Conservation (phyloP, 2,329 filamentous ascomycete genomes). For the Trichothecium sympodiale region DNA sequence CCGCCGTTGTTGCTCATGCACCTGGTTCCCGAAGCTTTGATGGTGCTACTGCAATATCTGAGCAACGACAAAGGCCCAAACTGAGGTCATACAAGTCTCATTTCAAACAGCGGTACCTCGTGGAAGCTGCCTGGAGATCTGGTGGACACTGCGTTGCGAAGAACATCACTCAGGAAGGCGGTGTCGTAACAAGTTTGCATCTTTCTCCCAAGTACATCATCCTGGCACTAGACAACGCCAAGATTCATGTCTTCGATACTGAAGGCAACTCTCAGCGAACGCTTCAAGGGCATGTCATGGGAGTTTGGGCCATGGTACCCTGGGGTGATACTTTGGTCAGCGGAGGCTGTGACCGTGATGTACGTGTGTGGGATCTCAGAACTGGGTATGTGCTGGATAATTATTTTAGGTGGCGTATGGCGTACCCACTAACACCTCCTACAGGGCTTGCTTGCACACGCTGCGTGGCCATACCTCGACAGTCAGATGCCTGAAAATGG, state of each 20-base stretch:
- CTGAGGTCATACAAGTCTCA: slow-evolving; percentile 86
- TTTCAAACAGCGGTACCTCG: slow-evolving; percentile 95
- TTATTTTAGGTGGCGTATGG: neutral
- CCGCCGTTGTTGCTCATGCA: slow-evolving; percentile 20
- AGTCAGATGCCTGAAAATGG: slow-evolving; percentile 96
- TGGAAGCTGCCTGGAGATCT: slow-evolving; percentile 92
- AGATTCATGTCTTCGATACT: slow-evolving; percentile 96
- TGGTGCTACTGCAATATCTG: slow-evolving; percentile 17
- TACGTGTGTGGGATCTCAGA: slow-evolving; percentile 91
- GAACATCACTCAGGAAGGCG: slow-evolving; percentile 92
- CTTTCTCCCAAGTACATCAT: slow-evolving; percentile 94
- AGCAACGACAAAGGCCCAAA: slow-evolving; percentile 30
- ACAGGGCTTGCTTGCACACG: slow-evolving; percentile 64
- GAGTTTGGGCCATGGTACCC: slow-evolving; percentile 98
- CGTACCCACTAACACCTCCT: slow-evolving; percentile 9
- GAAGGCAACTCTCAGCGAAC: slow-evolving; percentile 81
- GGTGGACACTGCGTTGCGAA: slow-evolving; percentile 75
- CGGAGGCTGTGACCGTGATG: slow-evolving; percentile 91
- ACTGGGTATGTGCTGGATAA: slow-evolving; percentile 54
- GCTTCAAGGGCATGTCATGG: slow-evolving; percentile 93
- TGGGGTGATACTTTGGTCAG: slow-evolving; percentile 94
- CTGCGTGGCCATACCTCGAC: slow-evolving; percentile 93
- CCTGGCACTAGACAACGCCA: slow-evolving; percentile 92
- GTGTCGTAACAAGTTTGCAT: slow-evolving; percentile 91
- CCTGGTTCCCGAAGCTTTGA: slow-evolving; percentile 44